A percentile compares a stretch with the other conserved stretches of the same genome.
These are phyloP conservation scores for Leishmania guyanensis DNA, from an alignment of 208 protist species.

Conservation along the genomic window DNA sequence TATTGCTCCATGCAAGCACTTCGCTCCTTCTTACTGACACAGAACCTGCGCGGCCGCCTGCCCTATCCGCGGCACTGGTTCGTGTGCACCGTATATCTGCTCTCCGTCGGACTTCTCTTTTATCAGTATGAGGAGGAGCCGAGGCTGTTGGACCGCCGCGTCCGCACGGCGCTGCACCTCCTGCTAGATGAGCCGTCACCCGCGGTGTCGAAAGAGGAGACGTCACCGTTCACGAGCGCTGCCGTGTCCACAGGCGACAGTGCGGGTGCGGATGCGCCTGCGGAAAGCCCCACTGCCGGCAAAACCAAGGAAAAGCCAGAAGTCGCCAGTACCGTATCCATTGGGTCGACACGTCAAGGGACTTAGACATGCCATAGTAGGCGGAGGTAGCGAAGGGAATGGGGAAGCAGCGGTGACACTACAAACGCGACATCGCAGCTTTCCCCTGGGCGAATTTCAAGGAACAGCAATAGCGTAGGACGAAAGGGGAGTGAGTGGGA, in stretches of 20 bases:
- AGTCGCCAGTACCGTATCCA: slow-evolving; percentile 26
- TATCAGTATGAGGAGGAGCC: slow-evolving; percentile 85
- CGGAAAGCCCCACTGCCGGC: background rate
- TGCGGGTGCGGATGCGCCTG: slow-evolving; percentile 9
- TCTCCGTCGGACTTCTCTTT: slow-evolving; percentile 74
- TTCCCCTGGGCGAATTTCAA: background rate
- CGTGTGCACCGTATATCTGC: slow-evolving; percentile 73
- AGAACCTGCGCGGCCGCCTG: slow-evolving; percentile 70
- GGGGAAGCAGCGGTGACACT: background rate
- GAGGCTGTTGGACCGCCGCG: slow-evolving; percentile 52
- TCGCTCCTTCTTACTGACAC: slow-evolving; percentile 77
- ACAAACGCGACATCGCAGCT: background rate
- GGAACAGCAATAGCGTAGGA: background rate
- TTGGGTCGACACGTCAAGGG: slow-evolving; percentile 18
- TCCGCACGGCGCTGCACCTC: slow-evolving; percentile 53
- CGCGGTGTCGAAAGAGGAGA: background rate
- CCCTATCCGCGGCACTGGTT: slow-evolving; percentile 77
- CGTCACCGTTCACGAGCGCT: background rate
- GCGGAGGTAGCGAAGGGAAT: background rate
- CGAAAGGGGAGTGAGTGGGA: background rate
- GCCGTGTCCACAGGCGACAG: background rate
- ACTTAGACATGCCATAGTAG: slow-evolving; percentile 2
- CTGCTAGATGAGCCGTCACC: slow-evolving; percentile 52
- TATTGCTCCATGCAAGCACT: slow-evolving; percentile 84
- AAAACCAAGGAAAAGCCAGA: slow-evolving; percentile 8